These are phyloP conservation scores for Kwoniella shivajii DNA, from an alignment of 1,284 basidiomycete species.

Conservation along the genomic window DNA sequence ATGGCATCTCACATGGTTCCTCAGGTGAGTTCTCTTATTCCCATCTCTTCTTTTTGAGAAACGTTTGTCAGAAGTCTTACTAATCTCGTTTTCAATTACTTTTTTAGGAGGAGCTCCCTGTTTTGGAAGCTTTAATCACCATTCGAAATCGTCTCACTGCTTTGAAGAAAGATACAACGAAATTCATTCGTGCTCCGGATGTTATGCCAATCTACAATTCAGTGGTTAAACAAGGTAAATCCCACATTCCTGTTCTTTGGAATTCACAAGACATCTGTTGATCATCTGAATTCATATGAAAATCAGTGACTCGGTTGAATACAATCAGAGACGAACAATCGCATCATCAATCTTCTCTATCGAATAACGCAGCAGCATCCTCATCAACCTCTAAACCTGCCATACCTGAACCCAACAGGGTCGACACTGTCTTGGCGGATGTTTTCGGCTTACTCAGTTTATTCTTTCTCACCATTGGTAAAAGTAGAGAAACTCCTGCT, in stretches of 20 bases:
- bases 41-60: neutral
- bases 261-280: neutral
- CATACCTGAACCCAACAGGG: slow-evolving; percentile 73
- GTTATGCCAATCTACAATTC: slow-evolving; percentile 91
- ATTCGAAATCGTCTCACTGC: slow-evolving; percentile 77
- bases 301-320: slow-evolving; percentile 91
- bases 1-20: slow-evolving; percentile 52
- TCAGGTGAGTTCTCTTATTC: slow-evolving; percentile 31
- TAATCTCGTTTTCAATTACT: neutral
- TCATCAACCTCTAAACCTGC: slow-evolving; percentile 20
- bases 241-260: slow-evolving; percentile 1
- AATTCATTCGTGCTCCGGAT: slow-evolving; percentile 86
- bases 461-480: slow-evolving; percentile 91
- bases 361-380: slow-evolving; percentile 23
- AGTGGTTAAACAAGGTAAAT: slow-evolving; percentile 87
- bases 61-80: neutral
- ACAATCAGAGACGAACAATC: slow-evolving; percentile 71
- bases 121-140: slow-evolving; percentile 92
- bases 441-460: slow-evolving; percentile 89
- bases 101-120: slow-evolving; percentile 69
- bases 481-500: slow-evolving; percentile 86
- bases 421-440: slow-evolving; percentile 90
- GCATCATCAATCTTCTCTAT: slow-evolving; percentile 27
- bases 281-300: too few species aligned
- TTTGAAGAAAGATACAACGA: slow-evolving; percentile 72